Base-by-base conservation (phyloP, 805 yeast genomes). In the Metschnikowia continentalis region DNA sequence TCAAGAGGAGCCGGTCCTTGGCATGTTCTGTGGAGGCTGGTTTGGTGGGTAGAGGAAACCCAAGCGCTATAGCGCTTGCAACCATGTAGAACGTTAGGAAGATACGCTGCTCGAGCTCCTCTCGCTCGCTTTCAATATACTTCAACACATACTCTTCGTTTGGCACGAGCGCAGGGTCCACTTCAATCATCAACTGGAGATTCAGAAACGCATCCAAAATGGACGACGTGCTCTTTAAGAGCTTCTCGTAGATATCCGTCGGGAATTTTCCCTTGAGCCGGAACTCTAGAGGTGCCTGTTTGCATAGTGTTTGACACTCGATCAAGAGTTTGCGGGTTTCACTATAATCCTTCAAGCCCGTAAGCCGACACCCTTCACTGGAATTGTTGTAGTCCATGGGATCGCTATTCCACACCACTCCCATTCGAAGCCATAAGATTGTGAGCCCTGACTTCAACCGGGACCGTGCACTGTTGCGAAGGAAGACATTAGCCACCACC, bases 21-120 rank as follows among this genome's bases (percentile, higher is more conserved):
- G 94, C 84, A 61, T 84, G 87, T 40, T 80, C 87, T 0, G 90
- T 84, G 0, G 88, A 82, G 0, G 94, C 92, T 1, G 91, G 84
- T 57, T 83, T 83, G 22, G 78, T 80, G 0, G 96, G 95, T 22
- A 88, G 62, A 2, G 96, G 96, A 50, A 87, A 81, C 2, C 90
- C 90, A 8, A 88, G 69, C 40, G 81, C 78, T 70, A 88, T 73
- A 0, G 95, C 86, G 10, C 92, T 82, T 2, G 95, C 83, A 14
- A 85, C 69, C 85, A 84, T 83, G 69, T 89, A 89, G 63, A 88
- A 88, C 6, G 86, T 81, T 52, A 88, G 69, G 56, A 88, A 88
- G 2, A 88, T 79, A 17, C 92, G 67, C 54, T 84, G 83, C 60
- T 86, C 87, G 17, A 89, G 70, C 61, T 89, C 95, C 11, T 69